Evolutionary conservation across 805 yeast species (phyloP), one percentile per base, ranked within the genome.

Genomic region (Lipomyces yamanashiensis): DNA sequence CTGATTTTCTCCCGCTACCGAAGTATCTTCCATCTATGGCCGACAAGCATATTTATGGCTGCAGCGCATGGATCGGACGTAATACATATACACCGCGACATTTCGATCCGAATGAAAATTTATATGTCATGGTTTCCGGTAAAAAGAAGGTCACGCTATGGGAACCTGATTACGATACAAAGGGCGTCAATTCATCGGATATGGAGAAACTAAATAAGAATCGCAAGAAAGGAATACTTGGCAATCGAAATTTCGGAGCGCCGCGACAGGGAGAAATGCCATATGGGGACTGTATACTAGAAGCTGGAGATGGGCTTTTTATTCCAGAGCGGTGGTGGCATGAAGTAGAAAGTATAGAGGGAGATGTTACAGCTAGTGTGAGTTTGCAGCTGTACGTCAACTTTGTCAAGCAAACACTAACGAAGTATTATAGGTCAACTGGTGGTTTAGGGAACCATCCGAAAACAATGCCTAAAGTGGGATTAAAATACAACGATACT

Each of bases 241-340:
- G 56, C 37, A 63, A 66, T 17, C 43, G 47, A 7, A 65, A 66
- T 49, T 66, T 66, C 41, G 48, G 49, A 17, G 59, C 49, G 4
- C 41, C 66, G 9, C 44, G 21, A 23, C 50, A 1, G 0, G 52
- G 53, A 8, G 68, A 63, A 21, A 28, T 23, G 4, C 49, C 58
- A 19, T 56, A 28, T 54, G 65, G 43, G 10, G 57, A 49, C 17
- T 52, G 67, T 7, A 40, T 51, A 7, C 28, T 67, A 17, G 54
- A 51, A 8, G 62, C 70, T 5, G 70, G 70, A 1, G 70, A 67
- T 52, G 70, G 68, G 9, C 17, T 67, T 7, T 67, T 44, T 37
- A 67, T 67, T 21, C 70, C 70, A 10, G 45, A 54, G 57, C 23
- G 63, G 37, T 67, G 70, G 70, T 67, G 70, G 70, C 70, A 67